Evolutionary conservation across 768 basidiomycete species (phyloP).

Genomic region (Leccinum sublutescens): DNA sequence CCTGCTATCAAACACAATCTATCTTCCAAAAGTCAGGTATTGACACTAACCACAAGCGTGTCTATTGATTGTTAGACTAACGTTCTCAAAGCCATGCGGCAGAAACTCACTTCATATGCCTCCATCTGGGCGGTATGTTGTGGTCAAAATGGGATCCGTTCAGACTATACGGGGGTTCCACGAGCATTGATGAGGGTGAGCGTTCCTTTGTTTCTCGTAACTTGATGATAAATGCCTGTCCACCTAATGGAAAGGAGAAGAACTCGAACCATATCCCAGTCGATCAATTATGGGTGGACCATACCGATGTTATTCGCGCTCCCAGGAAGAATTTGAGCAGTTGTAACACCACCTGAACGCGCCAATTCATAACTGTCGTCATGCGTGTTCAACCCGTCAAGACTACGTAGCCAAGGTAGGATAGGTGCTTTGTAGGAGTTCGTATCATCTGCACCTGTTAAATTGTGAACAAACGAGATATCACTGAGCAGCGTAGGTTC

Average conservation of each 20-base stretch:
- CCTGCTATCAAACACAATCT: neutral
- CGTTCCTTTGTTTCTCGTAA: constrained; percentile 46
- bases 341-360: constrained; percentile 48
- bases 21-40: neutral
- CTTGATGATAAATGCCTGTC: constrained; percentile 53
- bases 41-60: constrained; percentile 41
- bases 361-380: constrained; percentile 40
- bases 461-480: neutral
- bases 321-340: constrained; percentile 51
- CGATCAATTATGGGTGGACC: neutral
- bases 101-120: constrained; percentile 28
- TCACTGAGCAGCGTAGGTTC: neutral
- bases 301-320: constrained; percentile 26
- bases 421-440: constrained; percentile 59
- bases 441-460: constrained; percentile 48
- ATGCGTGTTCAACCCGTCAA: constrained; percentile 47
- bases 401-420: constrained; percentile 57
- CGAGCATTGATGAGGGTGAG: constrained; percentile 45
- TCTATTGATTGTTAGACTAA: constrained; percentile 16
- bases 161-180: constrained; percentile 51
- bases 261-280: neutral
- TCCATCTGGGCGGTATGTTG: constrained; percentile 24
- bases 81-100: neutral
- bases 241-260: constrained; percentile 30
- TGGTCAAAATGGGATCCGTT: constrained; percentile 19